Evolutionary conservation across 306 rosid genomes (phyloP), one percentile per base, ranked within the genome.

Genomic region (Rubus parviflorus): DNA sequence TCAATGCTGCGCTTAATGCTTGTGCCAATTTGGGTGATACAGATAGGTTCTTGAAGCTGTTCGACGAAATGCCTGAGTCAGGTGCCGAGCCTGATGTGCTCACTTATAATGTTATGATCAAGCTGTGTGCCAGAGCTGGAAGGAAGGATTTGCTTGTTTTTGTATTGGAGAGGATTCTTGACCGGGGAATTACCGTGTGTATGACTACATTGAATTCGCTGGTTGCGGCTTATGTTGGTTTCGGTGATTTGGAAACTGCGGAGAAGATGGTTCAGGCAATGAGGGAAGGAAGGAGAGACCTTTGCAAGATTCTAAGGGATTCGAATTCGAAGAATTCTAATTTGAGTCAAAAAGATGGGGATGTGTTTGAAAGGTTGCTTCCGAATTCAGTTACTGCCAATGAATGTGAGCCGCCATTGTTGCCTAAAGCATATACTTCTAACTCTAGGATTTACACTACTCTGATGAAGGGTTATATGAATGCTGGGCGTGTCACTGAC

Each of bases 391-490:
- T 66, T 68, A 69, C 65, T 46, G 76, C 51, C 6, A 73, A 75
- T 53, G 70, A 77, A 62, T 20, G 48, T 17, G 92, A 92, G 79
- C 83, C 88, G 16, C 94, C 90, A 2, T 75, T 92, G 83, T 79
- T 95, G 86, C 86, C 96, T 0, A 87, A 83, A 83, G 81, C 63
- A 0, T 95, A 81, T 79, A 75, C 93, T 70, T 90, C 93, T 3
- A 64, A 95, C 80, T 82, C 98, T 7, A 90, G 98, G 83, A 88
- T 91, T 23, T 95, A 90, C 84, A 95, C 97, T 19, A 89, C 97
- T 69, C 80, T 95, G 37, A 95, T 95, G 98, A 95, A 95, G 75
- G 97, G 97, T 64, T 95, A 95, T 74, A 92, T 95, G 98, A 88
- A 87, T 47, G 89, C 83, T 3, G 97, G 97, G 22, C 92, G 98